A percentile compares a stretch with the other conserved stretches of the same genome.
Conservation (phyloP, 257 asterid species). For the Plantago ovata region DNA sequence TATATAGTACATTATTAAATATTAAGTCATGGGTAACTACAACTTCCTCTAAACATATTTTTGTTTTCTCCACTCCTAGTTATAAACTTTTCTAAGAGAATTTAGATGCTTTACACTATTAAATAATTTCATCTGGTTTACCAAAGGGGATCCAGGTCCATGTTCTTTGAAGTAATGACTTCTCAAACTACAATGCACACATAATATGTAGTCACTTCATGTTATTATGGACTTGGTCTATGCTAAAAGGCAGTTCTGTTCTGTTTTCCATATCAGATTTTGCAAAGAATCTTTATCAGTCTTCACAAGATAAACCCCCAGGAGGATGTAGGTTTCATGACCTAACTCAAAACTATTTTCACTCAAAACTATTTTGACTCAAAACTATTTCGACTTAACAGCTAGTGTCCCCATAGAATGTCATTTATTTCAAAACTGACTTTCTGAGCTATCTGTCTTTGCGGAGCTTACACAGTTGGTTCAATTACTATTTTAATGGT, state of each 20-base stretch:
- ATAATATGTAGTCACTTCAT: no score
- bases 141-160: neutral
- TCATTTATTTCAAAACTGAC: neutral
- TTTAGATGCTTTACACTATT: neutral
- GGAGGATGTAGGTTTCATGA: neutral
- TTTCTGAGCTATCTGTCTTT: neutral
- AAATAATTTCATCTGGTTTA: neutral
- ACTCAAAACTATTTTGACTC: neutral
- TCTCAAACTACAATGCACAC: neutral
- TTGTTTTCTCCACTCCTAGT: no score
- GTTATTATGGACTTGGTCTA: no score
- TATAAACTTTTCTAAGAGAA: neutral
- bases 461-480: no score
- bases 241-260: neutral
- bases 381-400: neutral
- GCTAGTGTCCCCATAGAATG: neutral
- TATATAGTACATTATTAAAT: no score
- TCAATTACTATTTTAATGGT: no score
- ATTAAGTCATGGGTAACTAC: no score
- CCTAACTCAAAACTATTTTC: neutral
- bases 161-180: neutral
- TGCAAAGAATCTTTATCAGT: neutral
- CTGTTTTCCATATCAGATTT: neutral
- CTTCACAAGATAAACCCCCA: no score
- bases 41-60: no score